Evolutionary conservation across 768 basidiomycete species (phyloP), one percentile per base, ranked within the genome.

Genomic region (Termitomyces sp.): DNA sequence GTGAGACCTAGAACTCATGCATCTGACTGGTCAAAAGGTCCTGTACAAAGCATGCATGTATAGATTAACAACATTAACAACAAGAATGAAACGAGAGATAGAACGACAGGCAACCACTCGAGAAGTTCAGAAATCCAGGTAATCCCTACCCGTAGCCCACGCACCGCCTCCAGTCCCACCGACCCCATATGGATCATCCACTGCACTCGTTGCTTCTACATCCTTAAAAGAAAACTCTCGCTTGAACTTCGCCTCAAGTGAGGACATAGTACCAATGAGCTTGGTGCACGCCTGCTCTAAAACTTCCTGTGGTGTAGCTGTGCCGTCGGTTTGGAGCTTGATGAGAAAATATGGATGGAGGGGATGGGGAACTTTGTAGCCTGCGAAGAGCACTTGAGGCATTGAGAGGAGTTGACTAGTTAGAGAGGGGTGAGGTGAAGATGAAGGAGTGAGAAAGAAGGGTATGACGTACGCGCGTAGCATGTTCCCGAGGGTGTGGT

Each of bases 361-460:
- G 1, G 97, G 96, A 66, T 98, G 97, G 0, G 96, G 96, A 40
- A 94, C 93, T 75, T 95, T 94, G 85, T 98, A 98, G 1, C 97
- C 97, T 1, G 95, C 95, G 68, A 98, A 98, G 59, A 94, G 85
- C 62, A 98, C 85, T 62, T 86, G 79, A 6, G 91, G 88, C 82
- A 90, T 89, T 8, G 86, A 73, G 35, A 98, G 85, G 30, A 98
- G 86, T 80, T 99, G 94, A 3, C 95, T 97, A 68, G 44, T 30
- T 46, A 46, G 41, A 43, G 47, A 48, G 30, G 14, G n/a, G 44
- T 58, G 19, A 46, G 44, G 17, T 55, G 41, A 53, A 26, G 19
- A 54, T 23, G 37, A 37, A 42, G 55, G n/a, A 46, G 53, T 31
- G 26, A 38, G 40, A 43, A 17, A 38, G 41, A 49, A 42, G 57